These are phyloP conservation scores for Amphirosellinia nigrospora DNA, from an alignment of 495 filamentous ascomycete genomes.

Conservation along the genomic window DNA sequence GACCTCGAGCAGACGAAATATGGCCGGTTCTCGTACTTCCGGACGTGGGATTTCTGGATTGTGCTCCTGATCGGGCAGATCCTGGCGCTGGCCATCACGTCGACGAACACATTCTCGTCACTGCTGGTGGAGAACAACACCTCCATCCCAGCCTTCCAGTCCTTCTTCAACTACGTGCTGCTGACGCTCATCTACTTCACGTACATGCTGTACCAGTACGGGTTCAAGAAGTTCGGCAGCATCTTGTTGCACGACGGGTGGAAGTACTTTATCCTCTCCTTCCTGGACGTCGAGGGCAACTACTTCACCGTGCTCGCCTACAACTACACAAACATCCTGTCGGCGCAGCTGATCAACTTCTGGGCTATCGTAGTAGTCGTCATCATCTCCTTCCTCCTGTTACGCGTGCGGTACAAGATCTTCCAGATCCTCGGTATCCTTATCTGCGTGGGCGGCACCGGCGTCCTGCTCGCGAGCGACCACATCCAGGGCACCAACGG, in stretches of 20 bases:
- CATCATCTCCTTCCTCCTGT: conserved; percentile 77
- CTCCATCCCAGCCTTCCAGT: conserved; percentile 96
- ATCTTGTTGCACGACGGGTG: conserved; percentile 76
- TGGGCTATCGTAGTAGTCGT: conserved; percentile 97
- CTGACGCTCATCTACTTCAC: conserved; percentile 81
- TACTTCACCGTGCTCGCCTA: conserved; percentile 97
- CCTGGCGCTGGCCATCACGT: conserved; percentile 85
- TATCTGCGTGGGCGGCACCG: conserved; percentile 91
- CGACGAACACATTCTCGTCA: conserved; percentile 84
- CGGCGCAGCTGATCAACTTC: conserved; percentile 96
- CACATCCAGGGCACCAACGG: conserved; percentile 76
- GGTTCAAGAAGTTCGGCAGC: conserved; percentile 69
- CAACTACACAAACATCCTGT: conserved; percentile 87
- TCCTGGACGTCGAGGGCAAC: conserved; percentile 95
- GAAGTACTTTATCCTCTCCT: conserved; percentile 92
- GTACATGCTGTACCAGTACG: conserved; percentile 82
- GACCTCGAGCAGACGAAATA: conserved; percentile 56
- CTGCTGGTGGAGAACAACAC: conserved; percentile 72
- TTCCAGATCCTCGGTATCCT: conserved; percentile 86
- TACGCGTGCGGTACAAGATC: conserved; percentile 85
- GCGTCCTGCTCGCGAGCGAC: conserved; percentile 85
- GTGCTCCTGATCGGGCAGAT: conserved; percentile 84
- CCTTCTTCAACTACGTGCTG: conserved; percentile 91
- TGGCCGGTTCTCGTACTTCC: conserved; percentile 79
- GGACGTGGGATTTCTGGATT: conserved; percentile 85